Base-by-base conservation (phyloP, 108 stramenopile species). In the Nitzschia palea region DNA sequence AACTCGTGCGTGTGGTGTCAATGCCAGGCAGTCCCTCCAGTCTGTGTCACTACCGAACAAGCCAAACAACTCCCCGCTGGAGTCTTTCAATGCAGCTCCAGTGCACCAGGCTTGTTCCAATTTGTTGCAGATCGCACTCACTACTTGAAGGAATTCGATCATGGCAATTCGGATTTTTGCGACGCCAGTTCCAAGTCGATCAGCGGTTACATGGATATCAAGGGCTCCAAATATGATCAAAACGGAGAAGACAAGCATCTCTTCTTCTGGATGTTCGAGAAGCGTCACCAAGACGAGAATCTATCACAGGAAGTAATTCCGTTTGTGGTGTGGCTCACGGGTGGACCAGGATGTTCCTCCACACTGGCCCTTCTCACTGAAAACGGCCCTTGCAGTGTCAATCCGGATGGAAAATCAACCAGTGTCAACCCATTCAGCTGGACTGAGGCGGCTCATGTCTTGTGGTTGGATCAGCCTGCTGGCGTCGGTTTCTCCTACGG, bases 401-500 rank as follows among this genome's bases (percentile, higher is more conserved):
- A 96, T 68, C 62, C 55, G 0, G 96, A 97, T 67, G 97, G 97
- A 22, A 68, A 65, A n/a, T 57, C 72, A 40, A 99, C 98, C n/a
- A 75, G 52, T 1, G 58, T 79, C 63, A 98, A 98, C 65, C 93
- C 96, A 12, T 76, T 87, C 77, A 85, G 85, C 31, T 99, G 98
- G 98, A 97, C 95, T 8, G 81, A 89, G 55, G 80, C 91, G 34
- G 97, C 97, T 2, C 96, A 97, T 74, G 90, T 99, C 35, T 73
- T 99, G 28, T 99, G 92, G 93, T 67, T 99, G 25, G 99, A 99
- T 70, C 73, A 97, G 68, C 99, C 99, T 17, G 93, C 97, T 34
- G 95, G 97, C 8, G 96, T 96, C 23, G 99, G 99, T 54, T 99
- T 87, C 74, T 93, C 90, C 66, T 97, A 98, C 67, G 95, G 96